Evolutionary conservation across 208 protist species (phyloP), one percentile per base, ranked within the genome.

Genomic region (Sergeia podlipaevii): DNA sequence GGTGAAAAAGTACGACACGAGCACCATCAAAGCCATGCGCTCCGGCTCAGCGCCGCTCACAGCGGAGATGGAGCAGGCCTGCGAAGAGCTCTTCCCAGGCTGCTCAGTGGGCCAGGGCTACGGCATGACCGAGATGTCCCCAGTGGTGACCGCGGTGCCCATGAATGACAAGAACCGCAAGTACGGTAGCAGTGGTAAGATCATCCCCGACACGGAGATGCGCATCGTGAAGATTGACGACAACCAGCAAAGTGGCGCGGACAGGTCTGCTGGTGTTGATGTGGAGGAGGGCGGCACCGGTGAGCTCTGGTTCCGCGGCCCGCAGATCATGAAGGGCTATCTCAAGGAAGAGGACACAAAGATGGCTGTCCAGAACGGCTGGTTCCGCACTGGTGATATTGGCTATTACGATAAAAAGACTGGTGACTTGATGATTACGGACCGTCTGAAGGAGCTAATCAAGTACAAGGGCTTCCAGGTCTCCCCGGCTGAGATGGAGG

Each of bases 391-490:
- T 18, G 85, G 86, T 38, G 85, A 93, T 47, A 87, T 93, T 36
- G 81, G 73, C 24, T 48, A 65, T 23, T 49, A 77, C 15, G 79
- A 93, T 34, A 63, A 46, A 1, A 32, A 45, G 23, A 70, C 46
- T 10, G 58, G 66, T 27, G 21, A 77, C 18, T 24, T 80, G 7
- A 57, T 62, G 47, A 82, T 92, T 50, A 63, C 65, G 6, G 87
- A 91, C 54, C 70, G 90, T 42, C 53, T 88, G 20, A 96, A 96
- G 57, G 89, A 96, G 53, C 70, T 96, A 20, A 96, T 96, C 57
- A 96, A 96, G 65, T 82, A 74, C 66, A 96, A 96, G 53, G 89
- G 89, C 32, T 89, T 89, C 45, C 89, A 96, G 70, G 88, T 96
- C 11, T 68, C 89, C 11, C 88, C 89, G 0, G 83, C 88, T 2